phyloP scores from a whole-genome alignment of 768 basidiomycete genomes.

The Pisolithus orientalis region DNA sequence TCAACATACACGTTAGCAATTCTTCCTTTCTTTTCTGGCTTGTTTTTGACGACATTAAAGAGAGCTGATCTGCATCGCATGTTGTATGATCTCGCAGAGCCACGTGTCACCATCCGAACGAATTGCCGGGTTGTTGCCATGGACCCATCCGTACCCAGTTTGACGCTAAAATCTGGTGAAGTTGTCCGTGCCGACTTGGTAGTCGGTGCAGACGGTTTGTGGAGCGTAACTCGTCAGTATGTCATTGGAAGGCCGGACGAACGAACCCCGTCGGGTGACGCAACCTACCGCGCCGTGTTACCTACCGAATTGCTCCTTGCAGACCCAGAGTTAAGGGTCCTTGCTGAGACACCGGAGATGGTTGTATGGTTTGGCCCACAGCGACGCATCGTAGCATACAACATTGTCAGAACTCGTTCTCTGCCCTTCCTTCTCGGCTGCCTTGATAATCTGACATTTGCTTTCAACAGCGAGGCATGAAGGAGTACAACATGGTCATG shows the following conservation, averaged over 20 bases:
- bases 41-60: slow-evolving; percentile 5
- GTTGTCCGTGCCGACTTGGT: slow-evolving; percentile 38
- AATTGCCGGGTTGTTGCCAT: slow-evolving; percentile 30
- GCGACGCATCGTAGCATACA: slow-evolving; percentile 40
- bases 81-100: slow-evolving; percentile 29
- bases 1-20: slow-evolving; percentile 28
- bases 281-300: slow-evolving; percentile 53
- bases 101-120: slow-evolving; percentile 32
- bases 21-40: neutral
- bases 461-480: slow-evolving; percentile 25
- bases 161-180: slow-evolving; percentile 38
- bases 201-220: slow-evolving; percentile 48
- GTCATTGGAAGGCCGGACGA: slow-evolving; percentile 43
- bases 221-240: slow-evolving; percentile 42
- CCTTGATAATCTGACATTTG: too few species aligned
- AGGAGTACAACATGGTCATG: slow-evolving; percentile 42
- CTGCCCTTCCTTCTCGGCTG: too few species aligned
- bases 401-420: slow-evolving; percentile 29
- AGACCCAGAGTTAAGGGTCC: slow-evolving; percentile 44
- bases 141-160: slow-evolving; percentile 25
- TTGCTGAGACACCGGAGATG: slow-evolving; percentile 49
- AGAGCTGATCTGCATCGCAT: slow-evolving; percentile 44
- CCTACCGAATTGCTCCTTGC: slow-evolving; percentile 37
- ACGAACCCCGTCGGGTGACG: slow-evolving; percentile 52
- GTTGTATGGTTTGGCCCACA: slow-evolving; percentile 56